Base-by-base conservation (phyloP, 2,329 filamentous ascomycete genomes). In the Botrytis fragariae region DNA sequence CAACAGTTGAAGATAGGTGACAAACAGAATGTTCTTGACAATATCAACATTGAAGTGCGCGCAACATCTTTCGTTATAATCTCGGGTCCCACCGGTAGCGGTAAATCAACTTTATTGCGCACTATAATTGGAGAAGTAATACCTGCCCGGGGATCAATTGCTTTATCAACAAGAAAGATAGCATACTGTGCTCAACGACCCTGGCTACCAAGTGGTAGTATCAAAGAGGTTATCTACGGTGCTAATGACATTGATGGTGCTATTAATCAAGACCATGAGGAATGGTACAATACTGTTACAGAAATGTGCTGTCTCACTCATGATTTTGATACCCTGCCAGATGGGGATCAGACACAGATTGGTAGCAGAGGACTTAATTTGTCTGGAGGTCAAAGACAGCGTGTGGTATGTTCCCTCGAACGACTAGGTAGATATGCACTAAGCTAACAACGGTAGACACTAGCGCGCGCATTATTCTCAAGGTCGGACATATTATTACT, bases 381-480 rank as follows among this genome's bases (percentile, higher is more conserved):
- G 1, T 85, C 84, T 57, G 84, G 84, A 51, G 85, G 85, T 1
- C 84, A 86, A 71, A 83, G 80, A 59, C 83, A 84, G 42, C 79
- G 84, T 57, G 78, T 84, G 39, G 83, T 84, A 77, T 57, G 35
- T 57, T 20, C 20, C 25, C 8, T 0, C 60, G 42, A 68, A 29
- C 9, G 22, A 16, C 37, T 48, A 32, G 6, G 2, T 74, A 39
- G 12, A 1, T 72, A n/a, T 25, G 39, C 35, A 25, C 16, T 29
- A 32, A 44, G 3, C 29, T 57, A 42, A 62, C 12, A 35, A 59
- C 48, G 18, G 2, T 67, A 78, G 74, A 82, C 84, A 4, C 77
- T 87, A 1, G 86, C 86, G 5, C 81, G 86, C 25, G 85, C 85
- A 1, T 77, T 87, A 0, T 88, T 86, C 73, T 80, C 83, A 1